Conservation (phyloP, 129 eudicot genomes). For the Scalesia atractyloides region DNA sequence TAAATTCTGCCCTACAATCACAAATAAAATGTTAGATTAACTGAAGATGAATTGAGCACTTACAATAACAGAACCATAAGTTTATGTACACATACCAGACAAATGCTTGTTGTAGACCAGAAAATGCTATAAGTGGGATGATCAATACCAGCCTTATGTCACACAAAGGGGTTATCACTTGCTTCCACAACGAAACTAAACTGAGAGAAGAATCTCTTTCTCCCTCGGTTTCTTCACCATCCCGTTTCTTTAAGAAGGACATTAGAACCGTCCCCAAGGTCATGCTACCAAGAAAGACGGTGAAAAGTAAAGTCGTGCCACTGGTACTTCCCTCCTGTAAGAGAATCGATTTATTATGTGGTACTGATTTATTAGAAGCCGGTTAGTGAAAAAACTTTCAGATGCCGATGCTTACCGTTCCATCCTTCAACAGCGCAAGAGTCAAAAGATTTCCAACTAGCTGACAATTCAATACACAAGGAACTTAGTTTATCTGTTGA, state of each 20-base stretch:
- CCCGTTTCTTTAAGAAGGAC: constrained; percentile 82
- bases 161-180: constrained; percentile 55
- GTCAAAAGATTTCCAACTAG: constrained; percentile 86
- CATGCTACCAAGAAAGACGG: constrained; percentile 77
- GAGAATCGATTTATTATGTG: constrained; percentile 2
- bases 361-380: not conserved
- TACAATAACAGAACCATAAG: constrained; percentile 12
- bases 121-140: constrained; percentile 86
- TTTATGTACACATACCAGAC: constrained; percentile 64
- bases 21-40: constrained; percentile 6
- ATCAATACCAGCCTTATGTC: constrained; percentile 77
- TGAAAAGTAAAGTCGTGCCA: constrained; percentile 77
- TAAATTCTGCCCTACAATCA: constrained; percentile 80
- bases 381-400: not conserved
- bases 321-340: constrained; percentile 84
- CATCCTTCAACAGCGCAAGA: constrained; percentile 74
- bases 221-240: constrained; percentile 55
- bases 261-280: constrained; percentile 77
- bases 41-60: constrained; percentile 14
- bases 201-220: constrained; percentile 42
- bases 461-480: constrained; percentile 46
- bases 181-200: constrained; percentile 55
- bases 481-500: constrained; percentile 2
- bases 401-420: constrained; percentile 51
- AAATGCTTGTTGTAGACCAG: constrained; percentile 99